Evolutionary conservation across 805 yeast species (phyloP), one percentile per base, ranked within the genome.

Genomic region (Pichia deserticola): DNA sequence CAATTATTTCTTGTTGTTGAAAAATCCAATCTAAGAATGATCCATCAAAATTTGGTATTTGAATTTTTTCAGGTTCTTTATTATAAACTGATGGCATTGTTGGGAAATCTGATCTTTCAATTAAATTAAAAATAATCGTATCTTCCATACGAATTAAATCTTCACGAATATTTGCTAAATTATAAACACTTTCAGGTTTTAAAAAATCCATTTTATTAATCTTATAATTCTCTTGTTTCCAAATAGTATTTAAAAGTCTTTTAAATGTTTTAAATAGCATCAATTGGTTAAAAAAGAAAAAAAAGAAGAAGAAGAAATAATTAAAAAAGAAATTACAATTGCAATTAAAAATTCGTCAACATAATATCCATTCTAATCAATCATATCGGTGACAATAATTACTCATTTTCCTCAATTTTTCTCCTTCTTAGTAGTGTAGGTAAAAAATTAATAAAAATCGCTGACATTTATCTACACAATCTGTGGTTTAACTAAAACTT

Each of bases 61-160:
- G 67, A 53, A 71, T 79, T 20, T 39, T 40, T 12, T 48, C 35
- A 53, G 77, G 77, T 55, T 79, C 74, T 10, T 62, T 57, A 57
- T 76, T 74, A 68, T 93, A 93, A 8, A 89, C 89, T 15, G 86
- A 76, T 1, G 86, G 84, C 47, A 89, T 82, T 33, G 77, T 76
- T 57, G 73, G 82, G 62, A 88, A 92, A 69, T 92, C 96, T 3
- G 97, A 87, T 55, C 99, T 76, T 66, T 93, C 99, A 52, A 93
- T 90, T 57, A 93, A 78, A 50, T 84, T 86, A 73, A 90, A 93
- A 53, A 93, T 85, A 58, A 93, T 89, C 7, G 97, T 86, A 67
- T 93, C 98, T 63, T 93, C 99, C 97, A 93, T 89, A 48, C 96
- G 79, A 38, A 90, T 83, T 43, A 93, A 73, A 15, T 88, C 85